These are phyloP conservation scores for Epichloe hybrida DNA, from an alignment of 2,329 filamentous ascomycete species.

Conservation along the genomic window DNA sequence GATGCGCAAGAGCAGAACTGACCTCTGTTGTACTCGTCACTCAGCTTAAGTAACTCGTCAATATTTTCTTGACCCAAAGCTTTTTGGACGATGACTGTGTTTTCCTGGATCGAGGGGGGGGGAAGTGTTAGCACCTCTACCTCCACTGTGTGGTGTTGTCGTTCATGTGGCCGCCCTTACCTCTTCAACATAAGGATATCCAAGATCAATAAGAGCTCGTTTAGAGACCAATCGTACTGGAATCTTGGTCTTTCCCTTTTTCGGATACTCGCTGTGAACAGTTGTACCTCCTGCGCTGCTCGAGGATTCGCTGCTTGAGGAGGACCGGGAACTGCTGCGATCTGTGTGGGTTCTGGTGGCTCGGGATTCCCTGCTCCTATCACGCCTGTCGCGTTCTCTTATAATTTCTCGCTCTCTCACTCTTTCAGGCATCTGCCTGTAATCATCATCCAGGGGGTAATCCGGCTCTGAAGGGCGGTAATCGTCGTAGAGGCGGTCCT, in stretches of 20 bases:
- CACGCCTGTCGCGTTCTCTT: conserved; percentile 31
- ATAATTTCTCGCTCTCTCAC: conserved; percentile 50
- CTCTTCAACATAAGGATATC: conserved; percentile 80
- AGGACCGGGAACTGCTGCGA: conserved; percentile 30
- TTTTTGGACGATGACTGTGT: conserved; percentile 67
- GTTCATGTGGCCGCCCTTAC: conserved; percentile 30
- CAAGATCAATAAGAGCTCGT: conserved; percentile 67
- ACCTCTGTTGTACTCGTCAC: conserved; percentile 60
- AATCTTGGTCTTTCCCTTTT: conserved; percentile 85
- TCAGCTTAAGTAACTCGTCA: conserved; percentile 73
- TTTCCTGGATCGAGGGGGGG: conserved; percentile 39
- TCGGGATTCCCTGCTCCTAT: conserved; percentile 26
- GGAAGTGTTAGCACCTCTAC: background rate
- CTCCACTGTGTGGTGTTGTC: conserved; percentile 1
- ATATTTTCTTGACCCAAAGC: conserved; percentile 85
- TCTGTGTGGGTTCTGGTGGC: conserved; percentile 25
- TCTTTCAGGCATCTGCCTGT: conserved; percentile 44
- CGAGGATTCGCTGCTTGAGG: conserved; percentile 31
- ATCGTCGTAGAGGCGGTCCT: conserved; percentile 47
- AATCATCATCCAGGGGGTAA: conserved; percentile 59
- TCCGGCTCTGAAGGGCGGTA: conserved; percentile 55
- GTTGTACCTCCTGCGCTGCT: conserved; percentile 37
- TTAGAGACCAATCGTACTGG: conserved; percentile 69
- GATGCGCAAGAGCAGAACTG: conserved; percentile 5
- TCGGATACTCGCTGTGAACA: conserved; percentile 52